phyloP scores from a whole-genome alignment of 108 stramenopile genomes.

The Cylindrotheca closterium region DNA sequence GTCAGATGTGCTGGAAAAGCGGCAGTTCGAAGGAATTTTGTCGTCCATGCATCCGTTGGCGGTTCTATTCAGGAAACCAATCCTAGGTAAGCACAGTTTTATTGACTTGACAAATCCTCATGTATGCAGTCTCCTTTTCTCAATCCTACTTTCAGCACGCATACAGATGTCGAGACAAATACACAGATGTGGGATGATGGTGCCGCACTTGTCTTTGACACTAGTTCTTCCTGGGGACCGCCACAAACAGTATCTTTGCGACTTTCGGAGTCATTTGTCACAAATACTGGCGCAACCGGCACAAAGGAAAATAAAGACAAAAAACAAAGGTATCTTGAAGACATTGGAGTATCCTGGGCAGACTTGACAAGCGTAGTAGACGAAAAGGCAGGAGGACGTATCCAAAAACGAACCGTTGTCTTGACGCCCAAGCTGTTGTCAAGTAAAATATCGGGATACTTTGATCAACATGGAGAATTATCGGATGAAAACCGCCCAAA shows the following conservation, averaged over 20 bases:
- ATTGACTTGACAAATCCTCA: not conserved
- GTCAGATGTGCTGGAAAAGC: slow-evolving; percentile 6
- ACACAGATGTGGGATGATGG: slow-evolving; percentile 42
- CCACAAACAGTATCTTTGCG: slow-evolving; percentile 71
- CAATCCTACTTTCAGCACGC: too few species aligned
- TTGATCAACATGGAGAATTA: slow-evolving; percentile 70
- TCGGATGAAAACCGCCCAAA: not conserved
- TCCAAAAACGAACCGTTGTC: not conserved
- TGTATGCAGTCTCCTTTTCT: not conserved
- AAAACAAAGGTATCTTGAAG: slow-evolving; percentile 10
- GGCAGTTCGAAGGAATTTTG: slow-evolving; percentile 8
- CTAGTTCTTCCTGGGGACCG: slow-evolving; percentile 76
- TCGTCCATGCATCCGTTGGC: slow-evolving; percentile 62
- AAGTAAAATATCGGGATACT: slow-evolving; percentile 10
- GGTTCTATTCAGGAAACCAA: slow-evolving; percentile 62
- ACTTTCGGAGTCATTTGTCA: slow-evolving; percentile 30
- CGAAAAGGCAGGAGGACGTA: not conserved
- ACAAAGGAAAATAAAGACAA: not conserved
- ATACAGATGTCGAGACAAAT: slow-evolving; percentile 2
- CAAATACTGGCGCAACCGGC: slow-evolving; percentile 7
- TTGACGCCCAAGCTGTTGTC: slow-evolving; percentile 13
- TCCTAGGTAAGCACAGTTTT: slow-evolving; percentile 25
- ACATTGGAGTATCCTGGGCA: slow-evolving; percentile 63
- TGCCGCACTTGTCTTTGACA: slow-evolving; percentile 61
- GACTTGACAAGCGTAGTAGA: slow-evolving; percentile 66